phyloP scores from a whole-genome alignment of 345 rosid genomes.

The Stellera chamaejasme region DNA sequence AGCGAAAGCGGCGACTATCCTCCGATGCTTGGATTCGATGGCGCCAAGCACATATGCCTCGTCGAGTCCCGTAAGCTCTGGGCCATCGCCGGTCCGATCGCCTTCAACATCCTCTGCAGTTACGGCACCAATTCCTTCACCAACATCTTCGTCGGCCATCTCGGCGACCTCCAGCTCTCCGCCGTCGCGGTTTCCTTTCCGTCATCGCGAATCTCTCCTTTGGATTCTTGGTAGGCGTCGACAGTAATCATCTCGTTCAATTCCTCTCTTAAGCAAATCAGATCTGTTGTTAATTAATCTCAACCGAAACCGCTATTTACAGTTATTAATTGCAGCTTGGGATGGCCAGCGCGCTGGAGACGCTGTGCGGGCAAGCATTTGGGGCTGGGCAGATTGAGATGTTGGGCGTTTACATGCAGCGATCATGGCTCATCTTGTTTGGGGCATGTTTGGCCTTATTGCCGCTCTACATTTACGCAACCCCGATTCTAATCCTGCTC shows the following conservation, averaged over 20 bases:
- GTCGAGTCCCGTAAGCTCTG: conserved; percentile 62
- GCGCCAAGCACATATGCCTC: conserved; percentile 38
- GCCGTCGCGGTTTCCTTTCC: conserved; percentile 82
- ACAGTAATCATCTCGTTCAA: background rate
- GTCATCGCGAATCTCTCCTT: conserved; percentile 89
- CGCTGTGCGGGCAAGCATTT: conserved; percentile 91
- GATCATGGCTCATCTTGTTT: conserved; percentile 73
- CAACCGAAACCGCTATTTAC: no score
- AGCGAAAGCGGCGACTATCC: conserved; percentile 52
- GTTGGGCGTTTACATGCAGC: conserved; percentile 91
- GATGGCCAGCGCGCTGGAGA: conserved; percentile 95
- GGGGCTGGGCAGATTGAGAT: conserved; percentile 76
- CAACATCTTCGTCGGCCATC: conserved; percentile 85
- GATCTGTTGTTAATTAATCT: no score
- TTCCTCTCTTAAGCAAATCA: no score
- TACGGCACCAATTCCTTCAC: conserved; percentile 87
- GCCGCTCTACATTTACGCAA: conserved; percentile 73
- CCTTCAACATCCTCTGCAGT: conserved; percentile 80
- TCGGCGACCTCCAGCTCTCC: conserved; percentile 86
- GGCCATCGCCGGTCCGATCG: conserved; percentile 84
- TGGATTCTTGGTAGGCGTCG: conserved; percentile 64
- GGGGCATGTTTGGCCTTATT: conserved; percentile 51
- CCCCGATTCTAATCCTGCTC: conserved; percentile 60
- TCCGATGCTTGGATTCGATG: conserved; percentile 28
- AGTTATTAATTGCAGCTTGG: conserved; percentile 50